phyloP scores from a whole-genome alignment of 2,329 filamentous ascomycete genomes.

The Diplodia intermedia region DNA sequence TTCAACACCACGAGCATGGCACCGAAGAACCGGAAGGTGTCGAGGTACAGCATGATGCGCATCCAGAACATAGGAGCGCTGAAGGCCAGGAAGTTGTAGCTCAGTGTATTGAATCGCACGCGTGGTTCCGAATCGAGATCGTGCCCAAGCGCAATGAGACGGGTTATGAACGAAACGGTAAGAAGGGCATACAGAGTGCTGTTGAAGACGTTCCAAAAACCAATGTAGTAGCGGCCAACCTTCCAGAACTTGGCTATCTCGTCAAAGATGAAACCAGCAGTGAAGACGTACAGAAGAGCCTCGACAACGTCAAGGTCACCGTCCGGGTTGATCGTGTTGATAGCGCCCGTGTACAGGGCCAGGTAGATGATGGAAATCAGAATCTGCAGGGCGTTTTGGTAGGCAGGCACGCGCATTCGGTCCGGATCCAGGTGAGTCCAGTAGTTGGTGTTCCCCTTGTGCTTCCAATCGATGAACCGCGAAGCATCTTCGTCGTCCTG shows the following conservation, averaged over 20 bases:
- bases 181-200: constrained; percentile 79
- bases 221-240: constrained; percentile 86
- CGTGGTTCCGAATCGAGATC: constrained; percentile 58
- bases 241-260: constrained; percentile 92
- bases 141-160: constrained; percentile 78
- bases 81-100: constrained; percentile 94
- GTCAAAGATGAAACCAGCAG: constrained; percentile 86
- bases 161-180: constrained; percentile 76
- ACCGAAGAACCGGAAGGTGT: constrained; percentile 93
- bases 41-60: constrained; percentile 87
- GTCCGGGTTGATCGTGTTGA: constrained; percentile 88
- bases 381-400: constrained; percentile 90
- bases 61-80: constrained; percentile 97
- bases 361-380: constrained; percentile 84
- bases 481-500: constrained; percentile 91
- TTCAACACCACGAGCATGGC: constrained; percentile 98
- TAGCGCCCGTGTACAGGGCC: constrained; percentile 83
- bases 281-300: constrained; percentile 86
- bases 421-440: constrained; percentile 88
- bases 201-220: constrained; percentile 98
- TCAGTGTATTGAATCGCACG: constrained; percentile 74
- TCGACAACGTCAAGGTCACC: constrained; percentile 88
- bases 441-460: constrained; percentile 79
- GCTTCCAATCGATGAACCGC: constrained; percentile 86
- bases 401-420: constrained; percentile 88